Evolutionary conservation across 129 eudicot genomes (phyloP), one percentile per base, ranked within the genome.

Genomic region (Artemisia annua): DNA sequence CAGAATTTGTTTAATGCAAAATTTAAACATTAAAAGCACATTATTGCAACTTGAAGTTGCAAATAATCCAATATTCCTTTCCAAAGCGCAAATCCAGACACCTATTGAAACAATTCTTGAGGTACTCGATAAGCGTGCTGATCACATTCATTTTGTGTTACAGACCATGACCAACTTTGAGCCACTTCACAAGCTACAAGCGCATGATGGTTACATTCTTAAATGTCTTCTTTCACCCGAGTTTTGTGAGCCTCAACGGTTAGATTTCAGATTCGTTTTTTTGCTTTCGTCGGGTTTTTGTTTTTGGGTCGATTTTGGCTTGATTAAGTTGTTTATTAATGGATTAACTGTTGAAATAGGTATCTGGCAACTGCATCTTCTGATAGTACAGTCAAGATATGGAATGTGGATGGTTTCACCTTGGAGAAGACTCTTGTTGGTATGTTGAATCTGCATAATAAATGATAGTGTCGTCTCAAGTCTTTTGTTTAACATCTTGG

Each of bases 111-210:
- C 17, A 61, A 30, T 17, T 28, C 12, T 13, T 24, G 14, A 14
- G 65, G 44, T 60, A 24, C 65, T 60, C n/a, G 5, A 60, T 60
- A 60, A 18, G n/a, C 50, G 35, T 83, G 60, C 48, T 60, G 13
- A 50, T 56, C 24, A 72, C 17, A 39, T 26, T 70, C 77, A 19
- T 50, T 22, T 73, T 75, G 50, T 76, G 48, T 66, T 79, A 81
- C 87, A 94, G 99, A 90, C 96, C n/a, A 90, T 94, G 97, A 90
- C 99, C 74, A 90, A 94, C 81, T 94, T 94, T 76, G 98, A 94
- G 87, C 99, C 99, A 59, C 97, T 90, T 57, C 99, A 94, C 79
- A 94, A 87, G 81, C 87, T 94, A 52, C 93, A 90, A 61, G 99
- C 99, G 66, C 99, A 94, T 39, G 92, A 90, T 53, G 94, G 94